Conservation (phyloP, 116 monocot species). For the Papilionanthe hybrid region DNA sequence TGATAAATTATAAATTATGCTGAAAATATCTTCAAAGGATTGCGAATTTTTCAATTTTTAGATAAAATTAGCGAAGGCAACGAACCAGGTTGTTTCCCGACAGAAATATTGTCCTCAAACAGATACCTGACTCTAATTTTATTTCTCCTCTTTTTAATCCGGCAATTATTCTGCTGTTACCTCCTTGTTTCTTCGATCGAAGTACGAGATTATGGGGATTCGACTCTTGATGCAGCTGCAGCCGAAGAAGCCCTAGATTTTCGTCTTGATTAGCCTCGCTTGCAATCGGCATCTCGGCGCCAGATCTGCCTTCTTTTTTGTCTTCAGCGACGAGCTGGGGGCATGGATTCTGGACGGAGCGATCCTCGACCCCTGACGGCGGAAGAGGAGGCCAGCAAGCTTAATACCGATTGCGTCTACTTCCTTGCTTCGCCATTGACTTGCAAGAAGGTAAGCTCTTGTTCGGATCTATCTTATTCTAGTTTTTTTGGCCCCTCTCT, state of each 20-base stretch:
- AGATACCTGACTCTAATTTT: no score
- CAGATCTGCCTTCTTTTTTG: not conserved
- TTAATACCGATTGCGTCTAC: constrained; percentile 18
- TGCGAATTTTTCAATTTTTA: no score
- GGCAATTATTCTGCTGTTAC: no score
- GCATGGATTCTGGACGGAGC: constrained; percentile 3
- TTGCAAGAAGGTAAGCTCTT: constrained; percentile 18
- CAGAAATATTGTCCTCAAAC: no score
- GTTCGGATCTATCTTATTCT: not conserved
- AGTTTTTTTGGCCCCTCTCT: not conserved
- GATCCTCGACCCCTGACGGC: constrained; percentile 3
- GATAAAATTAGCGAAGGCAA: no score
- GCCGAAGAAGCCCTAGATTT: not conserved
- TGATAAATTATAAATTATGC: no score
- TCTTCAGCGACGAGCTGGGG: not conserved
- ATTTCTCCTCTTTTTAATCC: no score
- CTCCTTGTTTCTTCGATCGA: not conserved
- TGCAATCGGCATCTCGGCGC: not conserved
- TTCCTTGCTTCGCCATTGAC: constrained; percentile 17
- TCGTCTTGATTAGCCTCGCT: not conserved
- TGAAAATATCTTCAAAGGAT: no score
- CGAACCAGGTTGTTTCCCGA: no score
- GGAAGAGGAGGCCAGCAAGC: constrained; percentile 19
- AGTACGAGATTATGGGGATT: not conserved
- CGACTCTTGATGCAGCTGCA: not conserved